A percentile compares a stretch with the other conserved stretches of the same genome.
Evolutionary conservation across 805 yeast genomes (phyloP).

Genomic region (Vanderwaltozyma tropicalis): DNA sequence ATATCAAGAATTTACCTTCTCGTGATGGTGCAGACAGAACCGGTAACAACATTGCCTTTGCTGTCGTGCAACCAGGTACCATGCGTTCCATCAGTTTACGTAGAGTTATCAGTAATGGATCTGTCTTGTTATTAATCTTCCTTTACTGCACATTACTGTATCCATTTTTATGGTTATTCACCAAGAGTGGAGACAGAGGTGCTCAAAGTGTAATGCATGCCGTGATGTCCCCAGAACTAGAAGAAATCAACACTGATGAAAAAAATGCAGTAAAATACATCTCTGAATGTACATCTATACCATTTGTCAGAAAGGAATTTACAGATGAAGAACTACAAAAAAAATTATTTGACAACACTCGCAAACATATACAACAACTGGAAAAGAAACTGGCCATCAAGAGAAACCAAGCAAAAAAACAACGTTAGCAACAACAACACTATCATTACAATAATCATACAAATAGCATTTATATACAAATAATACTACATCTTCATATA

Average conservation of each 20-base stretch:
- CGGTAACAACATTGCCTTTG: conserved; percentile 56
- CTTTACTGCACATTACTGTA: conserved; percentile 49
- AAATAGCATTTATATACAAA: neutral
- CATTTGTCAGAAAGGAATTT: conserved; percentile 55
- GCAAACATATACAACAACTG: conserved; percentile 40
- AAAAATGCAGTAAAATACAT: conserved; percentile 34
- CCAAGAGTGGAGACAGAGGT: conserved; percentile 70
- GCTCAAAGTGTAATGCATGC: conserved; percentile 69
- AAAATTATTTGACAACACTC: conserved; percentile 51
- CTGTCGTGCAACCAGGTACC: conserved; percentile 82
- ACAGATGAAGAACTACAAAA: conserved; percentile 51
- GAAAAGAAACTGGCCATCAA: conserved; percentile 67
- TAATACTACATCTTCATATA: neutral
- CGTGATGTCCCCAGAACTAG: conserved; percentile 59
- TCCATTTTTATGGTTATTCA: conserved; percentile 75
- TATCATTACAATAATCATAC: neutral
- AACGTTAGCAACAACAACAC: neutral
- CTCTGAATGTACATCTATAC: conserved; percentile 53
- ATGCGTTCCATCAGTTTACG: conserved; percentile 83
- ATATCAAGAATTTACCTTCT: conserved; percentile 30
- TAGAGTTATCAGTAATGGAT: conserved; percentile 67
- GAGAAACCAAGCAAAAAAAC: conserved; percentile 36
- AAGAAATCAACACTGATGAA: conserved; percentile 51
- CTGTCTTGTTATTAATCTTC: conserved; percentile 49
- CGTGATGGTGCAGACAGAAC: conserved; percentile 16